These are phyloP conservation scores for Ulota crispa DNA, from an alignment of 225 moss, liverwort and hornwort species.

Conservation along the genomic window DNA sequence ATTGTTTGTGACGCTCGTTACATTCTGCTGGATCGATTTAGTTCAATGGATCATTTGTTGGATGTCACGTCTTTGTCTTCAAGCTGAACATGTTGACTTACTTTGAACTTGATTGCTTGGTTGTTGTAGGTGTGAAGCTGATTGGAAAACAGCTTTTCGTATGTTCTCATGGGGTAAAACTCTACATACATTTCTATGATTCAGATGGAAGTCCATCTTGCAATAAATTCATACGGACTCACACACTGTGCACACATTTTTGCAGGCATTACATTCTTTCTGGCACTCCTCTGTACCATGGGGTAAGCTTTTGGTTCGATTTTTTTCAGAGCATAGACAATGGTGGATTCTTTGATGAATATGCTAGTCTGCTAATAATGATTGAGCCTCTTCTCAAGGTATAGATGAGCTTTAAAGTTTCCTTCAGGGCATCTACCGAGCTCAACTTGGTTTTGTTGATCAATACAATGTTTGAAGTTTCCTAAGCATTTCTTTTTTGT, in stretches of 20 bases:
- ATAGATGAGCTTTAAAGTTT: background rate
- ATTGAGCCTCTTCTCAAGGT: slow-evolving; percentile 5
- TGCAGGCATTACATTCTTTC: slow-evolving; percentile 51
- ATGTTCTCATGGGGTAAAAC: slow-evolving; percentile 60
- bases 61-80: slow-evolving; percentile 3
- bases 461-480: background rate
- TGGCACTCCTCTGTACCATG: slow-evolving; percentile 57
- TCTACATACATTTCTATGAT: background rate
- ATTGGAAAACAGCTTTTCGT: slow-evolving; percentile 54
- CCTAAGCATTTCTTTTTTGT: slow-evolving; percentile 18
- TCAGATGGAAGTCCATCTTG: background rate
- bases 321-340: background rate
- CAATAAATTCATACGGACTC: slow-evolving; percentile 6
- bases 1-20: slow-evolving; percentile 7
- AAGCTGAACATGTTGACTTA: background rate
- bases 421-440: background rate
- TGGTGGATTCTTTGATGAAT: background rate
- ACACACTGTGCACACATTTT: slow-evolving; percentile 10
- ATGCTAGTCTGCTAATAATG: slow-evolving; percentile 3
- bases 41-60: background rate
- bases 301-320: slow-evolving; percentile 33
- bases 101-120: slow-evolving; percentile 13
- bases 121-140: slow-evolving; percentile 49
- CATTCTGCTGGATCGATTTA: background rate
- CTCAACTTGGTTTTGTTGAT: background rate